Base-by-base conservation (phyloP, 352 stramenopile genomes). In the Phytophthora pinifolia region DNA sequence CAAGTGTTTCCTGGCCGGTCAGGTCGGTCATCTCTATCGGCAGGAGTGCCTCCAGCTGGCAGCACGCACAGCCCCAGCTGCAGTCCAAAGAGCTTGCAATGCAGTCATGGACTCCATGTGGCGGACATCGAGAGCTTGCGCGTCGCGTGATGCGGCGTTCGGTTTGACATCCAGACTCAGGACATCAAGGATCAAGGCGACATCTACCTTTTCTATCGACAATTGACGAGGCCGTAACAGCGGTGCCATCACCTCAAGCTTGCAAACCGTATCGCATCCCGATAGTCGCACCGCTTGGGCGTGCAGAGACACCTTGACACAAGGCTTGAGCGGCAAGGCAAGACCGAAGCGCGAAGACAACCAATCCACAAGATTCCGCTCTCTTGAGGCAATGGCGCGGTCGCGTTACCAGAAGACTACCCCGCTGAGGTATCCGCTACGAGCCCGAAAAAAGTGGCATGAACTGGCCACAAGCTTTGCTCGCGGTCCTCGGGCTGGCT, bases 131-230 rank as follows among this genome's bases (percentile, higher is more conserved):
- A n/a, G n/a, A 35, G 12, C 59, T 63, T 67, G 59, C 59, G 59
- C 59, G 52, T 62, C 59, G 15, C 10, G 38, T 67, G 59, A 67
- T 59, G 47, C 31, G 30, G 48, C 34, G 34, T 54, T 63, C 41
- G 51, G 59, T 62, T 67, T 67, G 51, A 62, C 59, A 67, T 45
- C 7, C n/a, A 6, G 37, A 20, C 33, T 54, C 50, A 25, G 20
- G 20, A 3, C 20, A 25, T 25, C 20, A 25, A 25, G n/a, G n/a
- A n/a, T n/a, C n/a, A n/a, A n/a, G n/a, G 20, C 20, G 20, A 41
- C 35, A 25, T 8, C 42, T 58, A 60, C 57, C 13, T 65, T 61
- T 44, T 48, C 50, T 65, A 65, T 65, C 59, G 18, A 41, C 58
- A 25, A 49, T 46, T 31, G 47, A 62, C 43, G 35, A 47, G 31